These are phyloP conservation scores for Bipolaris victoriae DNA, from an alignment of 2,329 filamentous ascomycete genomes.

Conservation along the genomic window DNA sequence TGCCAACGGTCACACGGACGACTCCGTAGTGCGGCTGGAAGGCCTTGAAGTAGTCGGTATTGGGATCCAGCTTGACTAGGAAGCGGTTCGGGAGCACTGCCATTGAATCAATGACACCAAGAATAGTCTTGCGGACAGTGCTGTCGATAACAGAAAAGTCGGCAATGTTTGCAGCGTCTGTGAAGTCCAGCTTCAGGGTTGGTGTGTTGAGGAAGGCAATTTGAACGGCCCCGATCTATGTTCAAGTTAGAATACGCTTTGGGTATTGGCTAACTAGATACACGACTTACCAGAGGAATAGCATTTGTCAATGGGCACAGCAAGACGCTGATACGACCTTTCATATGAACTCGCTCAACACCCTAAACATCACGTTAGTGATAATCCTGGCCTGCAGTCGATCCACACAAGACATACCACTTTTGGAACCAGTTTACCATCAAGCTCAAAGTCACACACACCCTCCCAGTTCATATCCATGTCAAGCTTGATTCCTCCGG, in stretches of 20 bases:
- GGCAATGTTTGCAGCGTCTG: conserved; percentile 55
- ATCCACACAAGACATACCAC: conserved; percentile 31
- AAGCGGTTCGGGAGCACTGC: conserved; percentile 58
- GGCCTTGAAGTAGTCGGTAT: conserved; percentile 58
- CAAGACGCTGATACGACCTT: conserved; percentile 54
- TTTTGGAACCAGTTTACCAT: conserved; percentile 54
- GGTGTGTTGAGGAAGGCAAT: conserved; percentile 59
- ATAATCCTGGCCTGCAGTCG: not conserved
- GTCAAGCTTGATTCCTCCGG: conserved; percentile 57
- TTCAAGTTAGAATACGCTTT: conserved; percentile 9
- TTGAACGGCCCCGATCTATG: conserved; percentile 57
- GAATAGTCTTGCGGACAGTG: conserved; percentile 54
- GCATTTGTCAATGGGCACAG: conserved; percentile 55
- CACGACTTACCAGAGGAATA: conserved; percentile 52
- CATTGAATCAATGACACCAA: conserved; percentile 55
- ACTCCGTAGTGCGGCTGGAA: conserved; percentile 54
- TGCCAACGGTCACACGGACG: conserved; percentile 54
- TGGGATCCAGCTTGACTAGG: conserved; percentile 56
- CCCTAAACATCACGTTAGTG: conserved; percentile 42
- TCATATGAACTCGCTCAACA: conserved; percentile 54
- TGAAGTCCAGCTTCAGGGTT: conserved; percentile 55
- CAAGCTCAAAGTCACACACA: conserved; percentile 55
- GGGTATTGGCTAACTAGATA: conserved; percentile 44
- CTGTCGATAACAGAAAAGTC: conserved; percentile 52
- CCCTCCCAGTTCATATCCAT: conserved; percentile 57